phyloP scores from a whole-genome alignment of 495 filamentous ascomycete species.

The Oleoguttula mirabilis region DNA sequence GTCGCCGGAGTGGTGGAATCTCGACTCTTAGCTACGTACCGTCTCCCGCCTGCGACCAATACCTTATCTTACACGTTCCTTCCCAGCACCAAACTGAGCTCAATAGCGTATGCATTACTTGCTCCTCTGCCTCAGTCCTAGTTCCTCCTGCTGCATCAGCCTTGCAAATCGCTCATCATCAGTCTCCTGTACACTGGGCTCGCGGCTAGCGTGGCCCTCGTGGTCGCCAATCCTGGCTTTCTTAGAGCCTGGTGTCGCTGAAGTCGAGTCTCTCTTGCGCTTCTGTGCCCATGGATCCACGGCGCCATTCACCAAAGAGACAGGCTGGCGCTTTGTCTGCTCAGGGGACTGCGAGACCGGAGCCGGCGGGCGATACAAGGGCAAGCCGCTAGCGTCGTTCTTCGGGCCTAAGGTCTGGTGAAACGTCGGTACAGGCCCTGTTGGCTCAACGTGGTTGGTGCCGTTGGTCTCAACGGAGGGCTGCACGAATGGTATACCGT shows the following conservation, averaged over 20 bases:
- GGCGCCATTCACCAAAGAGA: background rate
- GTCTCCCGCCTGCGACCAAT: too few species aligned
- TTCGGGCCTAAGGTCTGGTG: background rate
- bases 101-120: too few species aligned
- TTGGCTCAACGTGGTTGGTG: background rate
- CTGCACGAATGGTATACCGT: background rate
- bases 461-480: background rate
- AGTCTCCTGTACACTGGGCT: slow-evolving; percentile 20
- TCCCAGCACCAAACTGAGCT: too few species aligned
- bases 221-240: slow-evolving; percentile 4
- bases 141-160: slow-evolving; percentile 47
- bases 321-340: slow-evolving; percentile 1
- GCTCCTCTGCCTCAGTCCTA: slow-evolving; percentile 42
- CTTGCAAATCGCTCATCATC: slow-evolving; percentile 44
- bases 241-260: slow-evolving; percentile 6
- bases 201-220: slow-evolving; percentile 5
- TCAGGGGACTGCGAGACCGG: slow-evolving; percentile 15
- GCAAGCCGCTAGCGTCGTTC: slow-evolving; percentile 4
- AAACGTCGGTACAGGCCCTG: background rate
- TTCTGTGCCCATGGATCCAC: background rate
- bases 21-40: too few species aligned
- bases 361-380: slow-evolving; percentile 15
- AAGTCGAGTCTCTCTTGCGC: slow-evolving; percentile 1
- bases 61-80: too few species aligned
- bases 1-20: too few species aligned